Base-by-base conservation (phyloP, 2,329 filamentous ascomycete genomes). In the Lecanosticta acicola region DNA sequence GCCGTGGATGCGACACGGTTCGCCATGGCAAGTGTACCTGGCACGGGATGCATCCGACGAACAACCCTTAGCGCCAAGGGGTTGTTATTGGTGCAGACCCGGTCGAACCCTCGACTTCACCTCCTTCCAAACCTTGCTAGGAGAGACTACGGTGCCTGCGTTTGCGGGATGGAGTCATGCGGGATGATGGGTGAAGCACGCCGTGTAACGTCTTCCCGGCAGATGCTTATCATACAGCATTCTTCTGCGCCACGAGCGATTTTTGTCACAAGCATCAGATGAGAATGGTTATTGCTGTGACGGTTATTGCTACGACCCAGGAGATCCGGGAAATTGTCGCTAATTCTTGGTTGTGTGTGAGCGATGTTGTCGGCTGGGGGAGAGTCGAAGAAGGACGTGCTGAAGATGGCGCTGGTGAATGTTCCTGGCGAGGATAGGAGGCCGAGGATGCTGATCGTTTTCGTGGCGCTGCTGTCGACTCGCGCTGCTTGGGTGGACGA, bases 401-500 rank as follows among this genome's bases (percentile, higher is more conserved):
- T 50, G 42, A 55, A 55, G 4, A 55, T 43, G n/a, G 56, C 55
- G 24, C 50, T 49, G 21, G 57, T 44, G 35, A 59, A 58, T 11
- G 58, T 60, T 1, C 48, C 52, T 1, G 58, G 58, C 2, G 59
- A 18, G 37, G 59, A 60, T 4, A 57, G 40, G 32, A 59, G 21
- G 3, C 56, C 56, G 0, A 60, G 41, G n/a, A 60, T 50, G 4
- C 49, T 50, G 36, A 60, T 58, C 1, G 53, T 52, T 34, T 55
- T 55, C 43, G 53, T 60, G 1, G 51, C 49, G 2, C 43, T 39
- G 32, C 55, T 52, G 42, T 60, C 58, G 7, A 44, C 41, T 36
- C 48, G 43, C 2, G 55, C 45, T 1, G 53, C 45, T 7, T 50
- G 34, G 5, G 54, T 54, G 24, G 57, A n/a, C n/a, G n/a, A n/a